Evolutionary conservation across 768 basidiomycete species (phyloP).

Genomic region (Suillus luteus): DNA sequence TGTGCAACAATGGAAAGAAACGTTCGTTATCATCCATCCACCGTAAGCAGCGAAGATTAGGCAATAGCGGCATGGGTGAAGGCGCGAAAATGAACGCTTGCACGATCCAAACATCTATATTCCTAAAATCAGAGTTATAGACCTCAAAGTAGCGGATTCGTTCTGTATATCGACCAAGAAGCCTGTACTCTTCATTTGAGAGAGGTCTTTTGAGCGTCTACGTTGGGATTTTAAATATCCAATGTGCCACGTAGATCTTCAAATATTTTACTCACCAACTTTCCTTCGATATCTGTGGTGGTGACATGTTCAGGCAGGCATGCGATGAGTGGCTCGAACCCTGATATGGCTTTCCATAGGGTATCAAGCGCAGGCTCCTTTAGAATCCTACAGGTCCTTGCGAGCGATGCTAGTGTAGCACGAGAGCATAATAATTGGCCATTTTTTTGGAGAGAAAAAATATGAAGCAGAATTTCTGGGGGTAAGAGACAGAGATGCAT

Average conservation of each 20-base stretch:
- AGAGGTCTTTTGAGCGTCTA: background rate
- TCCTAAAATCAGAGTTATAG: background rate
- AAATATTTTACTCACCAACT: background rate
- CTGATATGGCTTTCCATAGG: background rate
- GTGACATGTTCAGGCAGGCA: background rate
- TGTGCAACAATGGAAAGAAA: background rate
- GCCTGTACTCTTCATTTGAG: background rate
- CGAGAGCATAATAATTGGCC: background rate
- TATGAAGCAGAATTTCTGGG: background rate
- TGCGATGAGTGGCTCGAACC: background rate
- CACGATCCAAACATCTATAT: background rate
- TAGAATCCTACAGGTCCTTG: background rate
- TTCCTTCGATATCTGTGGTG: background rate
- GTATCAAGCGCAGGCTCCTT: background rate
- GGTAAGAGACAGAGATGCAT: background rate
- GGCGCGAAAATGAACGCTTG: background rate
- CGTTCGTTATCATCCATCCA: background rate
- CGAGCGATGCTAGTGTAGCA: background rate
- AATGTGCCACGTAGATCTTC: background rate
- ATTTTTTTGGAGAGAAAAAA: background rate
- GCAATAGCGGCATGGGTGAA: background rate
- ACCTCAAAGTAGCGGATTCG: background rate
- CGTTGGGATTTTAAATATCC: background rate
- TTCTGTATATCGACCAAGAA: background rate
- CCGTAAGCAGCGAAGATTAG: background rate